Evolutionary conservation across 768 basidiomycete species (phyloP), one percentile per base, ranked within the genome.

Genomic region (Tricholoma bakamatsutake): DNA sequence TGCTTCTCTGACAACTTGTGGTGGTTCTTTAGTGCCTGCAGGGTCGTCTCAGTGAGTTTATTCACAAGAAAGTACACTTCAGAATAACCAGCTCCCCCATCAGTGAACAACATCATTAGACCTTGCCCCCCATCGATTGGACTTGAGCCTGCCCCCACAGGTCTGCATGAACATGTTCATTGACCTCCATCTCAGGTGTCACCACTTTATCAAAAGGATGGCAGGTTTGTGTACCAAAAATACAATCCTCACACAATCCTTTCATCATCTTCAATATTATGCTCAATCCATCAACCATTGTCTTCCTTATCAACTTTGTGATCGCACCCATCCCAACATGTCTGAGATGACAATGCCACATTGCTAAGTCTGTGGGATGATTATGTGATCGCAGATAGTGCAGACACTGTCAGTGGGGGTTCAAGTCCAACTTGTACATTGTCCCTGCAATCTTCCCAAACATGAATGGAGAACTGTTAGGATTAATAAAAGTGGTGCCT

Each of bases 341-440:
- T 0, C 61, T 63, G 37, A 73, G 56, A 2, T 65, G 48, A 8
- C 59, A 54, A 55, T 73, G 71, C 67, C 67, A 69, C 0, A 54
- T 58, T 1, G 59, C 64, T 21, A 69, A 35, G 33, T 61, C 58
- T 0, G 56, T 57, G 1, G 66, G 21, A 24, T 24, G 21, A 24
- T 24, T 24, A 24, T 24, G 21, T 24, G 21, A 24, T 24, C 21
- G 37, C 15, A 15, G 37, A 39, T 39, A 39, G 37, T 2, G 37
- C 37, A 39, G 37, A 39, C 15, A 15, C 15, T 2, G 12, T 39
- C 5, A 10, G 37, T 12, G 37, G 37, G 15, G 37, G 15, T 39
- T 39, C 15, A 39, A 39, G 15, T 13, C 37, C 5, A 39, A 15
- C 37, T 39, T 5, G 37, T 39, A 39, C 37, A 39, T 39, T n/a